phyloP scores from a whole-genome alignment of 805 yeast genomes.

The Wickerhamiella brachini region DNA sequence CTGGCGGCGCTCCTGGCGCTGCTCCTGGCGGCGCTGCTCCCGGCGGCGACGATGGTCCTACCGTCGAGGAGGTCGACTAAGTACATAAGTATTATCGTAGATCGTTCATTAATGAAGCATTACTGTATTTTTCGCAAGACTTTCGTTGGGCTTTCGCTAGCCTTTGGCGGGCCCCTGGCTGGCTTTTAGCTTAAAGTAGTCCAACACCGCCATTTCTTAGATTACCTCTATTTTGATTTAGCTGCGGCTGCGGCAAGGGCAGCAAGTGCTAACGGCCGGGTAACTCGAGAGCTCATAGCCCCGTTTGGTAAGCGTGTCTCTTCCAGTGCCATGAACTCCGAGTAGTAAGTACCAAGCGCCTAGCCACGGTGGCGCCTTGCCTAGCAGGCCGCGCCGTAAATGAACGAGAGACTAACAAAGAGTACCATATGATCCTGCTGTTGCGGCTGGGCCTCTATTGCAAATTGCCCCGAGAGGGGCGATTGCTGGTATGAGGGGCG shows the following conservation, averaged over 20 bases:
- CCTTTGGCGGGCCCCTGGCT: too few species aligned
- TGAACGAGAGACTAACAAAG: constrained; percentile 1
- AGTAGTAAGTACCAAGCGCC: constrained; percentile 4
- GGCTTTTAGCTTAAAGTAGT: too few species aligned
- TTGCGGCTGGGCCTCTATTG: background rate
- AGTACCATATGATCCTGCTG: background rate
- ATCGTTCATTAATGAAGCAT: background rate
- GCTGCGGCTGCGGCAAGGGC: background rate
- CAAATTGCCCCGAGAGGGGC: too few species aligned
- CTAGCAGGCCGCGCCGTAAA: background rate
- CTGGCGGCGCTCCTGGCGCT: constrained; percentile 61
- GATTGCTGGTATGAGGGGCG: background rate
- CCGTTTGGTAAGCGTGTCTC: constrained; percentile 1
- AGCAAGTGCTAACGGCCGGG: background rate
- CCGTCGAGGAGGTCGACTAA: constrained; percentile 72
- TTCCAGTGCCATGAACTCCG: constrained; percentile 3
- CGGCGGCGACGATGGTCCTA: constrained; percentile 41
- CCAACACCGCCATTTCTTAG: too few species aligned
- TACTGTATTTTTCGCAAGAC: background rate
- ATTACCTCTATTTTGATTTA: too few species aligned
- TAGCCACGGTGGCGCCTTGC: background rate
- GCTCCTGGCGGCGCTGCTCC: constrained; percentile 49
- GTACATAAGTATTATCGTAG: background rate
- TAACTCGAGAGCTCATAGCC: background rate
- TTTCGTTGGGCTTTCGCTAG: too few species aligned